Percentiles rank a stretch among this genome's conserved stretches.
Conservation (phyloP, 257 asterid genomes). For the Mitragyna speciosa region DNA sequence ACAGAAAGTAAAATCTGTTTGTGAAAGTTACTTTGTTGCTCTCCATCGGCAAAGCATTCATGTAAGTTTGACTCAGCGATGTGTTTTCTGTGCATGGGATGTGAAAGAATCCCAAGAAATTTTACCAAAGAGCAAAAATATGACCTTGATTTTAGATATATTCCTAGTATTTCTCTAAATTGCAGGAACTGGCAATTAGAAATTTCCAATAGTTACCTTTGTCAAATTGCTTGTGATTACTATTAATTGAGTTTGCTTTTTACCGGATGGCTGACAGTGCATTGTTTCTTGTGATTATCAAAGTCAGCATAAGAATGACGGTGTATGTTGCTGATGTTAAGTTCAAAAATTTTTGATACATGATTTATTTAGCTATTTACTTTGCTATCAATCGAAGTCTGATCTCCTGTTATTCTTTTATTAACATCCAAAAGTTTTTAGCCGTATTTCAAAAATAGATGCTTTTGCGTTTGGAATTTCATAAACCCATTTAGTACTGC, state of each 20-base stretch:
- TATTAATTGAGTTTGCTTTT: not conserved
- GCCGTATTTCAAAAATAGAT: not conserved
- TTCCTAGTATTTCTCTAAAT: not conserved
- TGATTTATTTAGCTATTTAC: not conserved
- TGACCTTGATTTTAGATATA: not conserved
- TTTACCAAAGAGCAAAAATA: not conserved
- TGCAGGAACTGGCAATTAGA: not conserved
- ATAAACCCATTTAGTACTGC: too few relatives aligned
- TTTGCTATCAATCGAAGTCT: not conserved
- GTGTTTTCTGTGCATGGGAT: constrained; percentile 12
- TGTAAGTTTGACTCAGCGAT: constrained; percentile 54
- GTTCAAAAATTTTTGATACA: not conserved
- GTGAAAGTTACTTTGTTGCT: constrained; percentile 82
- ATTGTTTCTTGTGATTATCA: not conserved
- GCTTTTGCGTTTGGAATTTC: not conserved
- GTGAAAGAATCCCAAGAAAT: not conserved
- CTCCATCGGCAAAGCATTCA: constrained; percentile 94
- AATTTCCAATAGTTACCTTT: not conserved
- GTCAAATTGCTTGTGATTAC: not conserved
- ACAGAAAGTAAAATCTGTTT: constrained; percentile 85
- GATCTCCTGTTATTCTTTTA: not conserved
- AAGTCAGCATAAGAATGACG: not conserved
- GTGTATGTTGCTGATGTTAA: not conserved
- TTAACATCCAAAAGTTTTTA: not conserved
- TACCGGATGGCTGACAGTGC: not conserved